phyloP scores from a whole-genome alignment of 345 rosid species.

The Hibiscus mutabilis region DNA sequence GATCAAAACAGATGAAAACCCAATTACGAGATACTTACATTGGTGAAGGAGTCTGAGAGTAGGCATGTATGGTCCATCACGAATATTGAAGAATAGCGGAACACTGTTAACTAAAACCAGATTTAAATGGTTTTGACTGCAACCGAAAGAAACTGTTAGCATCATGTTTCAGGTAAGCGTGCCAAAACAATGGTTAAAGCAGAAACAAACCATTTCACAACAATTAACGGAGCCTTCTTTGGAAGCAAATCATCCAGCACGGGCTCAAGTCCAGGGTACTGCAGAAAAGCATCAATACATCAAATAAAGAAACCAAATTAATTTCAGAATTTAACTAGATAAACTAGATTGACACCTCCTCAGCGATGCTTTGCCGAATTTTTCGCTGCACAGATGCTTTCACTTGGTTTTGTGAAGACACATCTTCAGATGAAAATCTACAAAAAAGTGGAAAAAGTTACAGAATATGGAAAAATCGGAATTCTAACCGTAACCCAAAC shows the following conservation, averaged over 20 bases:
- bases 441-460: not conserved
- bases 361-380: slow-evolving; percentile 93
- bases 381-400: slow-evolving; percentile 96
- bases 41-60: slow-evolving; percentile 93
- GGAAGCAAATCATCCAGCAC: slow-evolving; percentile 96
- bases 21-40: slow-evolving; percentile 39
- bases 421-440: slow-evolving; percentile 88
- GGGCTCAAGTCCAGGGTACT: slow-evolving; percentile 94
- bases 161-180: not conserved
- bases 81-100: slow-evolving; percentile 88
- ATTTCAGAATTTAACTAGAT: slow-evolving; percentile 5
- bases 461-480: not conserved
- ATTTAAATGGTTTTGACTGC: slow-evolving; percentile 94
- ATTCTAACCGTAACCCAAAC: not conserved
- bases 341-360: slow-evolving; percentile 49
- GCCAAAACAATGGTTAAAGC: slow-evolving; percentile 2
- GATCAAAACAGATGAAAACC: not conserved
- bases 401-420: slow-evolving; percentile 95
- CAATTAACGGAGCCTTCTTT: slow-evolving; percentile 81
- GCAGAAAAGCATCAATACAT: slow-evolving; percentile 20
- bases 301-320: not conserved
- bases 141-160: slow-evolving; percentile 14
- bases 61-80: slow-evolving; percentile 99
- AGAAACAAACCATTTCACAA: slow-evolving; percentile 71
- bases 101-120: slow-evolving; percentile 86